Evolutionary conservation across 768 basidiomycete species (phyloP).

Genomic region (Calocybe gangraenosa): DNA sequence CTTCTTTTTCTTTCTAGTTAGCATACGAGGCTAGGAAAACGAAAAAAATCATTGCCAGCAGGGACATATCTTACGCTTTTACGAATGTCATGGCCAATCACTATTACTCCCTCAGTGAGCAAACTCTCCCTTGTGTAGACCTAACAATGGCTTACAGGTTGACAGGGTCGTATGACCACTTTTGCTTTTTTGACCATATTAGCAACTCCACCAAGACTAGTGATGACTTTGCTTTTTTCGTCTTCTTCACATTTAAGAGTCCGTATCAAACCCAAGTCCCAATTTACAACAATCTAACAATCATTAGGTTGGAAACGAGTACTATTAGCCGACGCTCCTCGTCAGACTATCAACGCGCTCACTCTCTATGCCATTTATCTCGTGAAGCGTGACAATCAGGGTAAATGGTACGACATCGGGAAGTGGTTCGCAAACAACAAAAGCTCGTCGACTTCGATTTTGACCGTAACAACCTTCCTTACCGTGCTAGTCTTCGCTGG

Average conservation of each 20-base stretch:
- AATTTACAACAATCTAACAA: not conserved
- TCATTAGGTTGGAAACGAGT: slow-evolving; percentile 79
- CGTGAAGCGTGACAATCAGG: slow-evolving; percentile 31
- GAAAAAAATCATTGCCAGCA: slow-evolving; percentile 89
- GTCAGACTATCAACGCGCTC: slow-evolving; percentile 95
- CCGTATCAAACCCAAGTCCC: slow-evolving; percentile 20
- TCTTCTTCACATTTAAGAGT: slow-evolving; percentile 99
- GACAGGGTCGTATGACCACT: slow-evolving; percentile 90
- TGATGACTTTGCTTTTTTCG: slow-evolving; percentile 98
- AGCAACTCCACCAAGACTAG: slow-evolving; percentile 92
- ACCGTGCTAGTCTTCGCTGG: slow-evolving; percentile 86
- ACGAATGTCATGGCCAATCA: slow-evolving; percentile 97
- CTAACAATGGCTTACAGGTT: slow-evolving; percentile 9
- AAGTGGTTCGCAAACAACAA: slow-evolving; percentile 79
- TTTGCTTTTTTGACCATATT: slow-evolving; percentile 98
- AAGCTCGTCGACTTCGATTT: slow-evolving; percentile 67
- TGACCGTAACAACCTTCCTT: slow-evolving; percentile 87
- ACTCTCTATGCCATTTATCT: slow-evolving; percentile 89
- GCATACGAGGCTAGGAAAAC: slow-evolving; percentile 91
- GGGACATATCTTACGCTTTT: slow-evolving; percentile 97
- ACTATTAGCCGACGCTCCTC: slow-evolving; percentile 89
- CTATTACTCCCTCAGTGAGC: slow-evolving; percentile 91
- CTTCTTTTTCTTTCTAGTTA: slow-evolving; percentile 45
- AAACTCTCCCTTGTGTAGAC: not conserved
- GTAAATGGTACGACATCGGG: slow-evolving; percentile 61